These are phyloP conservation scores for Cucumis variabilis DNA, from an alignment of 331 rosid species.

Conservation along the genomic window DNA sequence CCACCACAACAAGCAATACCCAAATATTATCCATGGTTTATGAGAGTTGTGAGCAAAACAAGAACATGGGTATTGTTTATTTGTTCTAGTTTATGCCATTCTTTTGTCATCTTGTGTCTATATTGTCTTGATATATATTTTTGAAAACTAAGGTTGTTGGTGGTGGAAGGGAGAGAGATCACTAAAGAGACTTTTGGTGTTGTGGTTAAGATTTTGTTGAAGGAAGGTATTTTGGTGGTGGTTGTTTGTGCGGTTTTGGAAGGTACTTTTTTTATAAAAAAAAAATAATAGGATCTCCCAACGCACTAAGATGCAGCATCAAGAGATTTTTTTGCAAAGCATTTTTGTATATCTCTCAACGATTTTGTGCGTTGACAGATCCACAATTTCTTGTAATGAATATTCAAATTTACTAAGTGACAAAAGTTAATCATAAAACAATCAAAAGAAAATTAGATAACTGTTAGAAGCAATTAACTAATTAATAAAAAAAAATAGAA, in stretches of 20 bases:
- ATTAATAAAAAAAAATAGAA: too few species aligned
- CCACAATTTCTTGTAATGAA: too few species aligned
- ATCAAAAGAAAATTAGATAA: too few species aligned
- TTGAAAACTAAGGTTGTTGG: conserved; percentile 75
- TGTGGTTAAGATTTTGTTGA: conserved; percentile 75
- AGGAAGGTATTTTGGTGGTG: conserved; percentile 88
- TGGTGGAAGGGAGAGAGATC: conserved; percentile 86
- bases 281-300: too few species aligned
- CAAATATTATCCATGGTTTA: background rate
- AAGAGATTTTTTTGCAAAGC: too few species aligned
- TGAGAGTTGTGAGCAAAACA: conserved; percentile 67
- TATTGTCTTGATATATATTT: conserved; percentile 64
- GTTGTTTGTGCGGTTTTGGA: conserved; percentile 80
- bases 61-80: conserved; percentile 68
- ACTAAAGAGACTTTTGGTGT: conserved; percentile 68
- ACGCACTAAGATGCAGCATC: too few species aligned
- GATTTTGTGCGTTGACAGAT: too few species aligned
- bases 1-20: background rate
- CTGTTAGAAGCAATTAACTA: too few species aligned
- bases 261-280: too few species aligned
- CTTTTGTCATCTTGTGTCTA: conserved; percentile 53
- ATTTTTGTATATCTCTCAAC: too few species aligned
- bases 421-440: too few species aligned
- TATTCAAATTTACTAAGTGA: too few species aligned
- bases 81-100: conserved; percentile 54